Percentiles rank a stretch among this genome's conserved stretches.
These are phyloP conservation scores for Cucurbita pepo DNA, from an alignment of 306 rosid species.

Conservation along the genomic window DNA sequence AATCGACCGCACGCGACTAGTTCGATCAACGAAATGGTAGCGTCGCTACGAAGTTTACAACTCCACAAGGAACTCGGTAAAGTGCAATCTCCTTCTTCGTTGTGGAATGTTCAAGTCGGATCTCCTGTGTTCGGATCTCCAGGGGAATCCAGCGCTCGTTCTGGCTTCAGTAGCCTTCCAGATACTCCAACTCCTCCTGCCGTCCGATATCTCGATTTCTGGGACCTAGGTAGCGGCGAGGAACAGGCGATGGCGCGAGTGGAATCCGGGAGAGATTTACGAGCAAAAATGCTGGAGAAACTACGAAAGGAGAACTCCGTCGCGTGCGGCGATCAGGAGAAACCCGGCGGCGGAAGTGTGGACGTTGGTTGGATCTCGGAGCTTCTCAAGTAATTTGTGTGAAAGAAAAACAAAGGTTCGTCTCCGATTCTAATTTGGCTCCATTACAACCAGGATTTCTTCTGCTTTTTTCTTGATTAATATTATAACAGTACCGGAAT, in stretches of 20 bases:
- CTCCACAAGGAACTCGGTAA: constrained; percentile 44
- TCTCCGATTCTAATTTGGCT: not conserved
- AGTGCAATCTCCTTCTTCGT: constrained; percentile 39
- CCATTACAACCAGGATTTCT: not conserved
- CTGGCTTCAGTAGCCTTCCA: constrained; percentile 59
- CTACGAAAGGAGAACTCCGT: constrained; percentile 61
- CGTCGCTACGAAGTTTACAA: constrained; percentile 50
- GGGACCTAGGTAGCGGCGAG: constrained; percentile 45
- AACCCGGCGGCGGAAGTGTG: constrained; percentile 21
- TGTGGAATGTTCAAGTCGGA: constrained; percentile 33
- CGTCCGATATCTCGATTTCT: constrained; percentile 24
- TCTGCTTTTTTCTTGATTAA: not conserved
- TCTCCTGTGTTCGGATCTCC: constrained; percentile 61
- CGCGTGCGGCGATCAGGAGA: constrained; percentile 15
- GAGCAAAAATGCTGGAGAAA: constrained; percentile 69
- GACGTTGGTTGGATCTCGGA: constrained; percentile 84
- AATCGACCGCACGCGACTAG: constrained; percentile 45
- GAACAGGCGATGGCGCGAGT: constrained; percentile 89
- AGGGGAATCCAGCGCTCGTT: constrained; percentile 44
- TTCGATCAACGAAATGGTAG: constrained; percentile 44
- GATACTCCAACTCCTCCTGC: constrained; percentile 58
- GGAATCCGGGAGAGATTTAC: constrained; percentile 62
- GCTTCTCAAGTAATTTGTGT: constrained; percentile 28
- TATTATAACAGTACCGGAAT: not conserved
- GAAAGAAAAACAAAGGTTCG: not conserved